Percentiles rank a stretch among this genome's conserved stretches.
These are phyloP conservation scores for Phoma sp. DNA, from an alignment of 2,329 filamentous ascomycete species.

Conservation along the genomic window DNA sequence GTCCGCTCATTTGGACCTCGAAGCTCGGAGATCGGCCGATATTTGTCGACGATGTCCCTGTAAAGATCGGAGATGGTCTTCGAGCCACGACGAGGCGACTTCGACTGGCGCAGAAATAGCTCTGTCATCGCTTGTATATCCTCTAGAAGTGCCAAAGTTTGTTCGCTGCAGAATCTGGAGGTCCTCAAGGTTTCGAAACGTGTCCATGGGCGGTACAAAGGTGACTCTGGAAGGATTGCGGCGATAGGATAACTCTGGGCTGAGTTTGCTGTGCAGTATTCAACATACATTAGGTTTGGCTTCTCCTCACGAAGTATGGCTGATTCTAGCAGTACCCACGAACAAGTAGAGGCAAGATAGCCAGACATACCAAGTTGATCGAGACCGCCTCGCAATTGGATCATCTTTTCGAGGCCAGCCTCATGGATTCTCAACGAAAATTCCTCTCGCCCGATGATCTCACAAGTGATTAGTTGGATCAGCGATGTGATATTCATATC, in stretches of 20 bases:
- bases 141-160: slow-evolving; percentile 32
- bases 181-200: slow-evolving; percentile 37
- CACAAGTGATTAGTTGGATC: slow-evolving; percentile 44
- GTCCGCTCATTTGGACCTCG: slow-evolving; percentile 11
- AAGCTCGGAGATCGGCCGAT: slow-evolving; percentile 21
- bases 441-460: slow-evolving; percentile 39
- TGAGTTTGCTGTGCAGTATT: slow-evolving; percentile 28
- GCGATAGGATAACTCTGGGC: slow-evolving; percentile 19
- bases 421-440: slow-evolving; percentile 34
- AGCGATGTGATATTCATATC: slow-evolving; percentile 47
- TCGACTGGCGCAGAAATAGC: slow-evolving; percentile 32
- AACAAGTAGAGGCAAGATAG: slow-evolving; percentile 39
- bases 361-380: slow-evolving; percentile 38
- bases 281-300: slow-evolving; percentile 35
- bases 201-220: slow-evolving; percentile 40
- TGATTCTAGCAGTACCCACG: slow-evolving; percentile 41
- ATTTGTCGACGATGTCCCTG: slow-evolving; percentile 29
- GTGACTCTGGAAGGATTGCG: slow-evolving; percentile 43
- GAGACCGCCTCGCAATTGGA: slow-evolving; percentile 43
- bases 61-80: slow-evolving; percentile 25
- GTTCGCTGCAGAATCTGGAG: slow-evolving; percentile 20
- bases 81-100: slow-evolving; percentile 23
- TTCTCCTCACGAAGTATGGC: slow-evolving; percentile 40
- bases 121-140: slow-evolving; percentile 41
- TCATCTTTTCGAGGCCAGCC: slow-evolving; percentile 38